Evolutionary conservation across 108 stramenopile species (phyloP), one percentile per base, ranked within the genome.

Genomic region (Skeletonema grethae): DNA sequence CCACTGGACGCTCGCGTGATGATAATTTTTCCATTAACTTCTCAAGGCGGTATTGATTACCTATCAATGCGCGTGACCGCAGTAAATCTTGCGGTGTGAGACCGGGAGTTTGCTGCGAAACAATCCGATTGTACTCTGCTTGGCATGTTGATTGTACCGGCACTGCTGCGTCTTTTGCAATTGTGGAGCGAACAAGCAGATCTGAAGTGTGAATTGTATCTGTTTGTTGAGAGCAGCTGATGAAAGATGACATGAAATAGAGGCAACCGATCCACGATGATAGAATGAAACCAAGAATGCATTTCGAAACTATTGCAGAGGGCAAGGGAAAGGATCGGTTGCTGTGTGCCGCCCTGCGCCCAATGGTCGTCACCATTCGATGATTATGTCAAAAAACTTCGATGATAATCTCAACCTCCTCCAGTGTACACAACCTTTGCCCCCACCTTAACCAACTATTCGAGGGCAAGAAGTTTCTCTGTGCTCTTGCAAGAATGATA

Each of bases 21-120:
- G 67, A 57, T 22, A 84, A 31, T 4, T 41, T 41, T 12, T 60
- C 39, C 30, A 73, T 77, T 22, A 73, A 24, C 61, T 65, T 57
- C 20, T 53, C 15, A 2, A 87, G 60, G 13, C 86, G 80, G 45
- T 79, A 63, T 31, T 72, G 76, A 64, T 84, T 87, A 7, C 86
- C 86, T 16, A 79, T 57, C 80, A 72, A 84, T 10, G 86, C 81
- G 28, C 70, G 68, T 15, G 83, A 84, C 65, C 86, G 62, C 7
- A 68, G 38, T 0, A 87, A 62, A 63, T 79, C 73, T 68, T 79
- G 76, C n/a, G 63, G 58, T 8, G 83, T 82, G n/a, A 86, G 43
- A 16, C 82, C 82, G 0, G 73, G 73, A 18, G 77, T 82, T 69
- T 65, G 83, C 12, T 68, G 38, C 11, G 60, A 35, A 16, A 72